phyloP scores from a whole-genome alignment of 176 grass and related monocot genomes.

The Eleusine indica region DNA sequence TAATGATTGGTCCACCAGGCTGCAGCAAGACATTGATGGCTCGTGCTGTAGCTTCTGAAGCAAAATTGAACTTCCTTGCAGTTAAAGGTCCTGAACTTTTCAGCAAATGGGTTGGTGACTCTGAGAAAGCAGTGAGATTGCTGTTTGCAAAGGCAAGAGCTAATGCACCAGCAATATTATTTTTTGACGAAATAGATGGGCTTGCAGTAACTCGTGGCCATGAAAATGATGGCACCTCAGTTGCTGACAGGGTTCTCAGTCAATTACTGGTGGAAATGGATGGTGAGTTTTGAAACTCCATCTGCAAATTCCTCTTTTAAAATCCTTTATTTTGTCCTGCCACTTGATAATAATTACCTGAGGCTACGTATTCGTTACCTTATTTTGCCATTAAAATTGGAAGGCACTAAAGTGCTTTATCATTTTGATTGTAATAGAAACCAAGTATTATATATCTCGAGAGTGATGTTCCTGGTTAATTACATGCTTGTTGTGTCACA shows the following conservation, averaged over 20 bases:
- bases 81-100: constrained; percentile 98
- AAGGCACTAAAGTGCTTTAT: background rate
- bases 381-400: background rate
- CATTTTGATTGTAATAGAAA: background rate
- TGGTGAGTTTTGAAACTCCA: constrained; percentile 54
- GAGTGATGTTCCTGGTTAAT: constrained; percentile 18
- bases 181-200: constrained; percentile 98
- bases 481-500: background rate
- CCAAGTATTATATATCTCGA: constrained; percentile 20
- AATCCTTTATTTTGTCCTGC: background rate
- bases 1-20: constrained; percentile 95
- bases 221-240: constrained; percentile 68
- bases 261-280: constrained; percentile 97
- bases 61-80: constrained; percentile 89
- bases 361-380: background rate
- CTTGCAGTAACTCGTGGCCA: constrained; percentile 76
- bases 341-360: background rate
- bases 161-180: constrained; percentile 93
- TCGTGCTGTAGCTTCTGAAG: constrained; percentile 91
- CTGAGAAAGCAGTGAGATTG: constrained; percentile 86
- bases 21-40: constrained; percentile 99
- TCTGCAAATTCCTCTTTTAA: constrained; percentile 1
- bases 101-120: constrained; percentile 98
- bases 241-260: constrained; percentile 80
- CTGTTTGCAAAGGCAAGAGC: constrained; percentile 81